Evolutionary conservation across 306 rosid genomes (phyloP), one percentile per base, ranked within the genome.

Genomic region (Cucumis cinereus): DNA sequence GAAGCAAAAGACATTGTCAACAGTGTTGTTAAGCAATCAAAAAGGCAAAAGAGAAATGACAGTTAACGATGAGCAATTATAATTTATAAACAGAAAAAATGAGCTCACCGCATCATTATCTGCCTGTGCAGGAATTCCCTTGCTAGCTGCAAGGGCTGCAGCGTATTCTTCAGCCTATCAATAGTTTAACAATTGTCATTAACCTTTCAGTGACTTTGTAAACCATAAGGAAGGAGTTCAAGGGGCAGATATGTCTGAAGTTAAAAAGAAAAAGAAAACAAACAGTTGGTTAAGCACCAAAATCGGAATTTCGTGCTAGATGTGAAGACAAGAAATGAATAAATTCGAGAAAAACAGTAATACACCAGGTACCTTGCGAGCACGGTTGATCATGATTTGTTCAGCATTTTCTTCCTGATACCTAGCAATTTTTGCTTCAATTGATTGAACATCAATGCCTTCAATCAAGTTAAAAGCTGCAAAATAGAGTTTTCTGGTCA

Each of bases 321-420:
- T 23, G 40, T n/a, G 9, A 23, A 15, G 15, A 58, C 2, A 23
- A 15, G 15, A 40, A 10, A 38, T 19, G 45, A 64, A 57, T 70
- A 71, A 58, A 43, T 10, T 40, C 28, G 56, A 60, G 79, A 20
- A 10, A 8, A 43, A 23, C 23, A 19, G 67, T 60, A 26, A 68
- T 30, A 24, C 41, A 10, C 38, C 55, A 78, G 56, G 63, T 89
- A 91, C 98, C 97, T 93, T 93, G 38, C 88, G 86, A 75, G 97
- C 98, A 66, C 91, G 92, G 77, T 87, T 93, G 52, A 91, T 63
- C 93, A 86, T 90, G 77, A 93, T 93, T 81, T 87, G 96, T 36
- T 93, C 96, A 15, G 92, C 85, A 93, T 91, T 90, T 87, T 90
- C 98, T 85, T 93, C 89, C 75, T 93, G 92, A 80, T 91, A 93